Evolutionary conservation across 2,329 filamentous ascomycete genomes (phyloP).

Genomic region (Monilinia laxa): DNA sequence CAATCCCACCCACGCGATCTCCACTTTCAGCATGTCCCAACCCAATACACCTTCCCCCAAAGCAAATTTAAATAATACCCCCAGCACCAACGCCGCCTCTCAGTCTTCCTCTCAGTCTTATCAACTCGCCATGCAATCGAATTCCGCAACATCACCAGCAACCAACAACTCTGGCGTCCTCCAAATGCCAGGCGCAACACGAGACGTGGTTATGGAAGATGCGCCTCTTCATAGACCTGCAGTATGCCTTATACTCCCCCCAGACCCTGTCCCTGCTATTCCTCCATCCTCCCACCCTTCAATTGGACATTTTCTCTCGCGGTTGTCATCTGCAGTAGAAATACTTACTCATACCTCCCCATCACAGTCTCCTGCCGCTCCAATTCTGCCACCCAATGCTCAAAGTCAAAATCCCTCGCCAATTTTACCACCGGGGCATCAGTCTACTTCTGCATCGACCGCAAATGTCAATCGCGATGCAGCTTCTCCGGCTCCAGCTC

Average conservation of each 20-base stretch:
- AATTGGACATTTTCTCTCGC: constrained; percentile 14
- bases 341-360: constrained; percentile 15
- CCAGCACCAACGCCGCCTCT: constrained; percentile 34
- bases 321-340: constrained; percentile 12
- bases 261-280: background rate
- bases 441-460: constrained; percentile 33
- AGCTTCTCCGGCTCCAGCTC: constrained; percentile 34
- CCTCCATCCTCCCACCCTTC: constrained; percentile 3
- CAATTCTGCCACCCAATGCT: background rate
- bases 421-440: constrained; percentile 22
- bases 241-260: constrained; percentile 26
- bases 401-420: background rate
- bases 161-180: constrained; percentile 22
- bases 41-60: constrained; percentile 24
- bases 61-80: constrained; percentile 19
- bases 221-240: constrained; percentile 31
- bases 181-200: constrained; percentile 26
- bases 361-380: constrained; percentile 16
- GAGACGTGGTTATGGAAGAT: constrained; percentile 38
- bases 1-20: constrained; percentile 6
- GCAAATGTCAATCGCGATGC: constrained; percentile 24
- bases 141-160: constrained; percentile 23
- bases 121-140: constrained; percentile 36
- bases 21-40: constrained; percentile 30
- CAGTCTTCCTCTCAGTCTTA: constrained; percentile 36